Conservation (phyloP, 2,329 filamentous ascomycete species). For the Alternaria rosae region DNA sequence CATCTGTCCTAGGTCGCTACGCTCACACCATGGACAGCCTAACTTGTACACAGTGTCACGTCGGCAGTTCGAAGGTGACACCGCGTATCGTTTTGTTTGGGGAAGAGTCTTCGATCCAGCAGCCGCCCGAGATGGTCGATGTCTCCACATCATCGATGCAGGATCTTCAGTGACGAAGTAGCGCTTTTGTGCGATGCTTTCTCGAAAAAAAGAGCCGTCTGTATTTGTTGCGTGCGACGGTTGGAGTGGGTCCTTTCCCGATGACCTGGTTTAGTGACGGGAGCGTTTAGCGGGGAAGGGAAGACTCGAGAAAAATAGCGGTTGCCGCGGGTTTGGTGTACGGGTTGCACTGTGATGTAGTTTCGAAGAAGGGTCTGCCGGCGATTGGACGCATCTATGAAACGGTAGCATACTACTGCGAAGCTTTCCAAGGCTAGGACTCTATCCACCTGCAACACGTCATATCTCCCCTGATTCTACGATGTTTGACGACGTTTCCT, state of each 20-base stretch:
- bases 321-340: background rate
- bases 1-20: background rate
- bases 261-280: conserved; percentile 28
- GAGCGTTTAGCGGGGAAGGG: conserved; percentile 27
- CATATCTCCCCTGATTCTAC: background rate
- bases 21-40: conserved; percentile 4
- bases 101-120: conserved; percentile 19
- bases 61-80: conserved; percentile 22
- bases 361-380: accelerated
- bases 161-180: background rate
- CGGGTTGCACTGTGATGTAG: background rate
- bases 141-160: conserved; percentile 26
- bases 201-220: too few relatives aligned
- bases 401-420: background rate
- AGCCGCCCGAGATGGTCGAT: conserved; percentile 27
- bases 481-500: background rate
- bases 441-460: background rate
- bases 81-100: conserved; percentile 12
- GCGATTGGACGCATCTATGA: accelerated
- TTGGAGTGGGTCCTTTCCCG: conserved; percentile 21
- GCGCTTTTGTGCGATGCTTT: background rate
- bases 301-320: background rate
- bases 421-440: accelerated
- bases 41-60: conserved; percentile 14
- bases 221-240: conserved; percentile 29